phyloP scores from a whole-genome alignment of 2,329 filamentous ascomycete species.

The Colletotrichum melonis region DNA sequence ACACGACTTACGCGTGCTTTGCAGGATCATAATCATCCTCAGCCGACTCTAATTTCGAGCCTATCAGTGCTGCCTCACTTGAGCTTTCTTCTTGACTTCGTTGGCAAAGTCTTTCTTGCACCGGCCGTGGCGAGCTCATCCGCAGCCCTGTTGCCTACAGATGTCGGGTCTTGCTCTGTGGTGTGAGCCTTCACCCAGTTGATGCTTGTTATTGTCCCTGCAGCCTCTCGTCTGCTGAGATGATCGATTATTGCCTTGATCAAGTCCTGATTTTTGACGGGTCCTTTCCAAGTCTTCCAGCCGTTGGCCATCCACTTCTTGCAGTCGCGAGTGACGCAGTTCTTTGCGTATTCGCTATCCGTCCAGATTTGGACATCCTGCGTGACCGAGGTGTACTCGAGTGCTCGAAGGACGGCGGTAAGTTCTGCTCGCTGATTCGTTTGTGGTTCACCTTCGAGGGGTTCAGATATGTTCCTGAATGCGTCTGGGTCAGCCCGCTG shows the following conservation, averaged over 20 bases:
- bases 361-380: conserved; percentile 81
- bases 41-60: background rate
- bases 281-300: conserved; percentile 81
- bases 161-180: conserved; percentile 54
- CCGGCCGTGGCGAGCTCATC: conserved; percentile 77
- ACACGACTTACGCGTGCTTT: background rate
- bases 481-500: conserved; percentile 34
- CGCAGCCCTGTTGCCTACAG: conserved; percentile 79
- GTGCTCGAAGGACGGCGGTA: conserved; percentile 84
- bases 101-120: conserved; percentile 42
- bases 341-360: conserved; percentile 93
- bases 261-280: conserved; percentile 89
- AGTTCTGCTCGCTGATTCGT: conserved; percentile 98
- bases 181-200: conserved; percentile 93
- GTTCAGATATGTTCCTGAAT: conserved; percentile 76
- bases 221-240: conserved; percentile 75
- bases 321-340: conserved; percentile 83
- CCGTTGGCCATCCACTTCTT: conserved; percentile 78
- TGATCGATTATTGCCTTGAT: conserved; percentile 64
- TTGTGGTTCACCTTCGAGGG: conserved; percentile 77
- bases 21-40: background rate
- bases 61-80: background rate
- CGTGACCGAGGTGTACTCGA: conserved; percentile 78
- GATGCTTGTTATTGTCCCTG: conserved; percentile 74
- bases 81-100: conserved; percentile 5